A percentile compares a stretch with the other conserved stretches of the same genome.
Evolutionary conservation across 345 rosid species (phyloP).

Genomic region (Odontarrhena argentea): DNA sequence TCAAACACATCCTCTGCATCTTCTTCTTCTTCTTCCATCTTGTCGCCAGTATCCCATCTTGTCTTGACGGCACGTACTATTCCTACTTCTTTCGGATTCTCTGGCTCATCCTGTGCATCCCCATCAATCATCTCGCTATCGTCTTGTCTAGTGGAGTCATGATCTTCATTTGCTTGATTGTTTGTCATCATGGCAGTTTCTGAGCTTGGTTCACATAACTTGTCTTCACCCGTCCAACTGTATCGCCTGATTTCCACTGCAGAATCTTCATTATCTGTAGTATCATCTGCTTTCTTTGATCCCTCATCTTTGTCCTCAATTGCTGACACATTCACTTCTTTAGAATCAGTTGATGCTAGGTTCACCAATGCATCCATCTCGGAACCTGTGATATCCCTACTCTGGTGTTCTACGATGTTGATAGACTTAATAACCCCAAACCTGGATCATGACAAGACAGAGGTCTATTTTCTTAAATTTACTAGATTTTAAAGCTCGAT

Average conservation of each 20-base stretch:
- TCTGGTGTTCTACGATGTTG: constrained; percentile 55
- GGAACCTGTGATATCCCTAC: constrained; percentile 22
- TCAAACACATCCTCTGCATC: constrained; percentile 50
- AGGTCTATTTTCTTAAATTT: constrained; percentile 28
- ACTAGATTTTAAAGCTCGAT: constrained; percentile 20
- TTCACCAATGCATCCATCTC: constrained; percentile 38
- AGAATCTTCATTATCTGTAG: constrained; percentile 31
- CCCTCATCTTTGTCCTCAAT: constrained; percentile 29
- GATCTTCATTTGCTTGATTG: constrained; percentile 29
- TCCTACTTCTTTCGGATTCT: constrained; percentile 34
- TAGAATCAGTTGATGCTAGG: constrained; percentile 19
- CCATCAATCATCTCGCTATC: constrained; percentile 30
- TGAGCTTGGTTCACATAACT: constrained; percentile 35
- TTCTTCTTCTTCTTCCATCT: constrained; percentile 42
- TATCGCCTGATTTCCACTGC: constrained; percentile 33
- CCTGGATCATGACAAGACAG: constrained; percentile 55
- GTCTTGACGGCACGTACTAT: constrained; percentile 21
- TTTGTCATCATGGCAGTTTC: constrained; percentile 35
- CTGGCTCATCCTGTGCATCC: constrained; percentile 32
- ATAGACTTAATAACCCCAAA: constrained; percentile 82
- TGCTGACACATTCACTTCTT: constrained; percentile 32
- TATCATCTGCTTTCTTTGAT: constrained; percentile 28
- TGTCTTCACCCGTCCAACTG: constrained; percentile 39
- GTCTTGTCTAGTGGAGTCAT: constrained; percentile 35
- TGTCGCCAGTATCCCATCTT: constrained; percentile 36